Conservation (phyloP, 805 yeast genomes). For the Sugiyamaella valdiviana region DNA sequence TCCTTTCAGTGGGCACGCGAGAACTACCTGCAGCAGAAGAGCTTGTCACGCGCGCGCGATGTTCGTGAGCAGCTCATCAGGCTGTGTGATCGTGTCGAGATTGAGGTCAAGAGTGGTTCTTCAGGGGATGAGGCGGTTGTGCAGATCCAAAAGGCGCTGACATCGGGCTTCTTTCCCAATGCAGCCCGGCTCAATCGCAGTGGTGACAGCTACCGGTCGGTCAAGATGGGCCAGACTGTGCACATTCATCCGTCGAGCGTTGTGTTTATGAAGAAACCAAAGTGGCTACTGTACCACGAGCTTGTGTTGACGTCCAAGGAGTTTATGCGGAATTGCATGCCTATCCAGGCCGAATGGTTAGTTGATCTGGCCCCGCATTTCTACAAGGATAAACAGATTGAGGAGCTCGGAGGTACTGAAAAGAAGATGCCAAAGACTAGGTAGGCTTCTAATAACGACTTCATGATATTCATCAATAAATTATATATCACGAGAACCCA, state of each 20-base stretch:
- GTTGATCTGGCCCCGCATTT: constrained; percentile 43
- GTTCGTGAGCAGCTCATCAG: constrained; percentile 64
- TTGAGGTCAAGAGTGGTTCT: constrained; percentile 41
- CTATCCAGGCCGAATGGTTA: constrained; percentile 80
- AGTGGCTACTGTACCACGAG: constrained; percentile 72
- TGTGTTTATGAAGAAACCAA: constrained; percentile 55
- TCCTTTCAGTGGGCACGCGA: constrained; percentile 72
- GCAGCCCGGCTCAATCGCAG: constrained; percentile 50
- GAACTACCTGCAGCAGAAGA: constrained; percentile 73
- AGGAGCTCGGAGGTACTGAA: constrained; percentile 19
- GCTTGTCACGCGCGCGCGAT: constrained; percentile 70
- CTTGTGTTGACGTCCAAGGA: constrained; percentile 77
- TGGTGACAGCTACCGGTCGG: constrained; percentile 65
- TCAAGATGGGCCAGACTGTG: constrained; percentile 63
- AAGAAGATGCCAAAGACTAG: constrained; percentile 20
- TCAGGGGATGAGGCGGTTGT: constrained; percentile 57
- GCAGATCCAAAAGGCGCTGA: constrained; percentile 54
- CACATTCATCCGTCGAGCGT: constrained; percentile 84
- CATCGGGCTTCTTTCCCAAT: constrained; percentile 39
- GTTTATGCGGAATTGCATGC: constrained; percentile 83
- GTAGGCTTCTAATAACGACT: background rate
- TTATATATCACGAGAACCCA: background rate
- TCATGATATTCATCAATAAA: background rate
- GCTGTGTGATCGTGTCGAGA: constrained; percentile 47
- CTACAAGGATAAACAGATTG: constrained; percentile 31